Evolutionary conservation across 2,329 filamentous ascomycete genomes (phyloP), one percentile per base, ranked within the genome.

Genomic region (Fusarium redolens): DNA sequence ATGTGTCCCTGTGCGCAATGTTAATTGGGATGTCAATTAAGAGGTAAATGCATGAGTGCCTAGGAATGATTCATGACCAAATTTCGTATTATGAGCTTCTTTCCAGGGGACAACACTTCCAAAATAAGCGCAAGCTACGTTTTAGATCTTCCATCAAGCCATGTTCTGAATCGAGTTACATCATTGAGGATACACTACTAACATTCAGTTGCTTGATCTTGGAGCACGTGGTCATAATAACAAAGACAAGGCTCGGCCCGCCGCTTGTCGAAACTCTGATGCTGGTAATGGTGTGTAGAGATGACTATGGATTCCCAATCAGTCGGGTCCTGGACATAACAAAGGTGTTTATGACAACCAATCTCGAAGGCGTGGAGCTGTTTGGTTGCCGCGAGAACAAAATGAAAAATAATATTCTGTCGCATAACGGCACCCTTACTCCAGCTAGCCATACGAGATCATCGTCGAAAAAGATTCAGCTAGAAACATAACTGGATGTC

Each of bases 211-310:
- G 31, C 55, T 64, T 18, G 33, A 57, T 38, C 25, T 31, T 11
- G n/a, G 14, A 37, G 38, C 60, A 59, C 56, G 61, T 74, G 68
- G 54, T 62, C 50, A 47, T 25, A 18, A 61, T 13, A 31, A 63
- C 48, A 54, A 59, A 63, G 48, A 61, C 73, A 66, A 74, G 74
- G 74, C 47, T 63, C 75, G 64, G 73, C 71, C 74, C 74, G 74
- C 63, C 47, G 50, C 60, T 61, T 62, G 54, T 67, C 57, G 50
- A 74, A 72, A 75, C 65, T 65, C 41, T 75, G 61, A 60, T 66
- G 35, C 37, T 40, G 52, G 43, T 48, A 33, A n/a, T 33, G 38
- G 35, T 43, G 55, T 61, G 33, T 31, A 58, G 47, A 61, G 45
- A 44, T 28, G 37, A 28, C 22, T 20, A 41, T 22, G 35, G 11